Conservation (phyloP, 148 eudicot species). For the Chenopodium berlandieri region DNA sequence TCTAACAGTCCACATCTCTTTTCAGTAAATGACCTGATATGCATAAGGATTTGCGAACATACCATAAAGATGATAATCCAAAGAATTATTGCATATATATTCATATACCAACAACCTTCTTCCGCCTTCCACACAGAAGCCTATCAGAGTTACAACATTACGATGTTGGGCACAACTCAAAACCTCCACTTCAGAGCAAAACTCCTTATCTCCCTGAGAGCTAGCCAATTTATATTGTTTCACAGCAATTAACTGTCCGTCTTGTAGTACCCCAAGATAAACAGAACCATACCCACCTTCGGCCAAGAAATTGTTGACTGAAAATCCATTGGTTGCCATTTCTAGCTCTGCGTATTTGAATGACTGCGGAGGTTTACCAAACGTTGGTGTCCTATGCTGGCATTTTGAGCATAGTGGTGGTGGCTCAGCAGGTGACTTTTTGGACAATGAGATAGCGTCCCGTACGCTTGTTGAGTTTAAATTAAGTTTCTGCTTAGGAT, state of each 20-base stretch:
- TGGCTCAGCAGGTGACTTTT: slow-evolving; percentile 51
- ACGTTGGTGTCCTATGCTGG: slow-evolving; percentile 65
- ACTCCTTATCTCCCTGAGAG: slow-evolving; percentile 80
- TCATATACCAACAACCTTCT: slow-evolving; percentile 80
- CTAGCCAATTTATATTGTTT: slow-evolving; percentile 83
- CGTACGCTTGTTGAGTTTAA: slow-evolving; percentile 37
- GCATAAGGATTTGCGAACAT: slow-evolving; percentile 16
- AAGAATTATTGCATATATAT: slow-evolving; percentile 77
- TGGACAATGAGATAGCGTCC: slow-evolving; percentile 45
- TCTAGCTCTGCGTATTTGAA: slow-evolving; percentile 66
- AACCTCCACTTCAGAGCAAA: slow-evolving; percentile 85
- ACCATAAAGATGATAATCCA: slow-evolving; percentile 89
- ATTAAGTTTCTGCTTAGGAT: slow-evolving; percentile 30
- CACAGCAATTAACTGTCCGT: slow-evolving; percentile 77
- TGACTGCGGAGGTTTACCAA: slow-evolving; percentile 72
- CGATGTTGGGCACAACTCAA: slow-evolving; percentile 94
- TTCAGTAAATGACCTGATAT: not conserved
- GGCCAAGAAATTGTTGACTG: slow-evolving; percentile 61
- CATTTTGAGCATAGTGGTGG: slow-evolving; percentile 81
- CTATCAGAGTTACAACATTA: slow-evolving; percentile 81
- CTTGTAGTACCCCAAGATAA: slow-evolving; percentile 62
- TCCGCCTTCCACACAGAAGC: slow-evolving; percentile 70
- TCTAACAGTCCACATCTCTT: not conserved
- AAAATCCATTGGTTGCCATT: slow-evolving; percentile 69
- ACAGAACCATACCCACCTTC: slow-evolving; percentile 95